phyloP scores from a whole-genome alignment of 805 yeast species.

The Yamadazyma akitaensis region DNA sequence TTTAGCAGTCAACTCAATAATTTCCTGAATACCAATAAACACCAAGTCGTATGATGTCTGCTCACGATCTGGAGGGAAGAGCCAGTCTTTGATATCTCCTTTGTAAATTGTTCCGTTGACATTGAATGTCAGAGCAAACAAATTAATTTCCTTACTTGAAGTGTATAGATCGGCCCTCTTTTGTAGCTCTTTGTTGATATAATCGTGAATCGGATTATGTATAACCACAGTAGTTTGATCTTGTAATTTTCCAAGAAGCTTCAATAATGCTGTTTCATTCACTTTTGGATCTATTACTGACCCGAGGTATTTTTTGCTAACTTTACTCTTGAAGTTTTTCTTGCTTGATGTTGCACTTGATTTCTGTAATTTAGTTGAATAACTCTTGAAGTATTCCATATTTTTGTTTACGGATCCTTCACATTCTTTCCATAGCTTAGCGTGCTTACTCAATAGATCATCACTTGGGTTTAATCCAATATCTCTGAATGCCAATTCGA shows the following conservation, averaged over 20 bases:
- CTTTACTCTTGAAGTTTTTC: slow-evolving; percentile 29
- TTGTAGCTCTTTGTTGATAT: slow-evolving; percentile 40
- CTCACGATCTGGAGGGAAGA: slow-evolving; percentile 38
- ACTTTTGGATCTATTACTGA: slow-evolving; percentile 42
- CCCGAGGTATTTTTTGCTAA: slow-evolving; percentile 35
- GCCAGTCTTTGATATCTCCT: slow-evolving; percentile 41
- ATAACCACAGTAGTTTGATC: slow-evolving; percentile 44
- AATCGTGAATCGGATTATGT: slow-evolving; percentile 55
- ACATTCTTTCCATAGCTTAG: slow-evolving; percentile 47
- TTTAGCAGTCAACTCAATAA: slow-evolving; percentile 73
- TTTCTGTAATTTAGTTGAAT: slow-evolving; percentile 36
- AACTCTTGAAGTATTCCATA: slow-evolving; percentile 37
- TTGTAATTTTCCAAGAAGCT: slow-evolving; percentile 46
- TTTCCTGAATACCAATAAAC: slow-evolving; percentile 85
- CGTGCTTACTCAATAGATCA: slow-evolving; percentile 38
- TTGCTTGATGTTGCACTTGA: slow-evolving; percentile 41
- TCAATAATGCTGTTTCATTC: slow-evolving; percentile 43
- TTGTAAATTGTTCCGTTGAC: slow-evolving; percentile 49
- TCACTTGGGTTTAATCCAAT: slow-evolving; percentile 31
- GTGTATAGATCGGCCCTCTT: slow-evolving; percentile 39
- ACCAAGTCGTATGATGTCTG: slow-evolving; percentile 60
- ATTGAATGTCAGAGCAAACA: slow-evolving; percentile 52
- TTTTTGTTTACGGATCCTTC: slow-evolving; percentile 39
- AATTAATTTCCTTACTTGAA: slow-evolving; percentile 35
- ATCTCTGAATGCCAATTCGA: slow-evolving; percentile 45